Evolutionary conservation across 2,329 filamentous ascomycete species (phyloP).

Genomic region (Penicillium sp.): DNA sequence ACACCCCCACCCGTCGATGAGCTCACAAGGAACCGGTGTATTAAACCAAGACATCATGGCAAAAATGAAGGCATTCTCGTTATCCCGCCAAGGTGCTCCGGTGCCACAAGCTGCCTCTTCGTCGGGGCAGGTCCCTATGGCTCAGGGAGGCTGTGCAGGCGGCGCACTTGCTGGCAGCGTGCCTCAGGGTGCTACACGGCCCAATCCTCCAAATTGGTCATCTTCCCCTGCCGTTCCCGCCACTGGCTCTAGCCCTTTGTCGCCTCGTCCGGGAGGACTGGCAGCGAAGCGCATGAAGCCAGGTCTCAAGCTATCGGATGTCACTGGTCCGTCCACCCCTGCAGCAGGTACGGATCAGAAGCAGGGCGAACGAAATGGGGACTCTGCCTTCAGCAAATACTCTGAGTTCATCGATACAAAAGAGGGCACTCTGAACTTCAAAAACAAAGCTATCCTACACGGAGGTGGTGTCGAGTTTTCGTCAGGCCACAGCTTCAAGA

Average conservation of each 20-base stretch:
- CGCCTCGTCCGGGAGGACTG: constrained; percentile 46
- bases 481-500: constrained; percentile 83
- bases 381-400: constrained; percentile 63
- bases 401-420: constrained; percentile 86
- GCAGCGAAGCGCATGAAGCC: constrained; percentile 50
- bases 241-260: constrained; percentile 46
- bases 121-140: constrained; percentile 33
- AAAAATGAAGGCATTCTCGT: constrained; percentile 67
- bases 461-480: constrained; percentile 89
- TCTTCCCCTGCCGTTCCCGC: constrained; percentile 28
- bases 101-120: constrained; percentile 33
- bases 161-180: constrained; percentile 33
- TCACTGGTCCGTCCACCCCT: constrained; percentile 47
- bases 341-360: constrained; percentile 25
- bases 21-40: constrained; percentile 46
- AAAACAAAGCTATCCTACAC: constrained; percentile 86
- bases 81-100: constrained; percentile 61
- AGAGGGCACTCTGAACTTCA: constrained; percentile 86
- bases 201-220: constrained; percentile 34
- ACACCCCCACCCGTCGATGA: constrained; percentile 35
- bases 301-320: constrained; percentile 50
- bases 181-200: constrained; percentile 24
- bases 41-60: constrained; percentile 64
- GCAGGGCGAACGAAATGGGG: constrained; percentile 21
- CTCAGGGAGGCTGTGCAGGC: constrained; percentile 19